Evolutionary conservation across 106 monocot species (phyloP).

Genomic region (Allium fistulosum): DNA sequence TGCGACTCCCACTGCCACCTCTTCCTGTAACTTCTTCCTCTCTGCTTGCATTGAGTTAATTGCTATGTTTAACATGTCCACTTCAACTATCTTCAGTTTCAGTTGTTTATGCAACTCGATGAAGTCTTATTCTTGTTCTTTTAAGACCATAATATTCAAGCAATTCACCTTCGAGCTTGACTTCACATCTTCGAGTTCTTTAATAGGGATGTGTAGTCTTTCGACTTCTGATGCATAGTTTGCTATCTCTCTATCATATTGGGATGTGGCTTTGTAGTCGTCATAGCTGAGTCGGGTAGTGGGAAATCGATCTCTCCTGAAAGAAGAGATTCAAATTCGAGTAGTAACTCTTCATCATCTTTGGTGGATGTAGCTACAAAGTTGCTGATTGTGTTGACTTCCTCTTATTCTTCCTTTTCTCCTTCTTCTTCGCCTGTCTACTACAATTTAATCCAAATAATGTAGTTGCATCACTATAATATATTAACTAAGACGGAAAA

Average conservation of each 20-base stretch:
- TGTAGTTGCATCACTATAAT: too few relatives aligned
- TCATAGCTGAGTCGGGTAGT: constrained; percentile 32
- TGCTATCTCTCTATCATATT: constrained; percentile 56
- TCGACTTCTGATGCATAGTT: constrained; percentile 57
- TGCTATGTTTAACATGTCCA: constrained; percentile 72
- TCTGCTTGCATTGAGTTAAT: constrained; percentile 57
- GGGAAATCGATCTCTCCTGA: constrained; percentile 67
- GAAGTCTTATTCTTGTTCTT: constrained; percentile 78
- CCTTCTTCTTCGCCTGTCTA: constrained; percentile 15
- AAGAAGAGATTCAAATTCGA: constrained; percentile 68
- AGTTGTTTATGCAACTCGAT: constrained; percentile 72
- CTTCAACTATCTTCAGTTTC: constrained; percentile 70
- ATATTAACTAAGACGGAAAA: too few relatives aligned
- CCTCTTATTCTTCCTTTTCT: constrained; percentile 60
- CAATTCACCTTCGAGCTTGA: constrained; percentile 81
- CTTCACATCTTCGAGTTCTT: constrained; percentile 76
- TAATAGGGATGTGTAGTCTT: constrained; percentile 49
- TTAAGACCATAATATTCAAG: constrained; percentile 83
- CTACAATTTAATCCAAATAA: background rate
- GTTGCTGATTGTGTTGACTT: constrained; percentile 66
- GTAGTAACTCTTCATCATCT: constrained; percentile 50
- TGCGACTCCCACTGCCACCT: constrained; percentile 5
- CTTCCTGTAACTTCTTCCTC: constrained; percentile 83
- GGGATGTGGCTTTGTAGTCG: constrained; percentile 27
- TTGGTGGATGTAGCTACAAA: constrained; percentile 20